phyloP scores from a whole-genome alignment of 78 protist genomes.

The Dictyostelium capitatum region DNA sequence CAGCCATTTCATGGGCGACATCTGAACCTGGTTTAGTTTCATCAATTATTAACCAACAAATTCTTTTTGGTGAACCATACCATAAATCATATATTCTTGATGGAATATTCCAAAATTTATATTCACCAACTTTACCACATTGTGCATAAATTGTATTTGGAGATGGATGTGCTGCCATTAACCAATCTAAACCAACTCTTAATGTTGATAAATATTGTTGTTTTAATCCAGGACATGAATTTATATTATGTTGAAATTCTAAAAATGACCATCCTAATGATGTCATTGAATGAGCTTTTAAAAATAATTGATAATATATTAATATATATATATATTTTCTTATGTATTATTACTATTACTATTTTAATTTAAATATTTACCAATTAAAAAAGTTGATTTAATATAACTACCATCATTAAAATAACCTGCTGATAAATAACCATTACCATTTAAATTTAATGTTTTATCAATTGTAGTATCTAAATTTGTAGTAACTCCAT shows the following conservation, averaged over 20 bases:
- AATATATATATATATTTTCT: too few relatives aligned
- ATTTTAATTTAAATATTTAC: too few relatives aligned
- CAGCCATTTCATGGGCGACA: conserved; percentile 58
- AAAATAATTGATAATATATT: not conserved
- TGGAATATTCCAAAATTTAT: not conserved
- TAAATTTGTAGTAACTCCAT: not conserved
- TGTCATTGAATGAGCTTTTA: conserved; percentile 2
- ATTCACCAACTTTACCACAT: conserved; percentile 1
- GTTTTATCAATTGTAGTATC: not conserved
- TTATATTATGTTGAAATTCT: conserved; percentile 12
- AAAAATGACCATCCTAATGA: not conserved
- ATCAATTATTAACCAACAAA: not conserved
- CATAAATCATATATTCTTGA: not conserved
- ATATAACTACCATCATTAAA: conserved; percentile 5
- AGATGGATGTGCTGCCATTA: not conserved
- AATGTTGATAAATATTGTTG: not conserved
- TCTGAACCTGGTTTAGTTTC: conserved; percentile 59
- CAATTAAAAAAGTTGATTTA: conserved; percentile 2
- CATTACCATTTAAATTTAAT: conserved; percentile 9
- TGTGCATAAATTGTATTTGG: not conserved
- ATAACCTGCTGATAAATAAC: conserved; percentile 6
- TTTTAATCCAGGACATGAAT: conserved; percentile 6
- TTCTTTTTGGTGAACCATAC: conserved; percentile 61
- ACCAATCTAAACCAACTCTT: conserved; percentile 21
- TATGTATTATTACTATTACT: too few relatives aligned